Base-by-base conservation (phyloP, 2,329 filamentous ascomycete genomes). In the Trichoderma sp. region DNA sequence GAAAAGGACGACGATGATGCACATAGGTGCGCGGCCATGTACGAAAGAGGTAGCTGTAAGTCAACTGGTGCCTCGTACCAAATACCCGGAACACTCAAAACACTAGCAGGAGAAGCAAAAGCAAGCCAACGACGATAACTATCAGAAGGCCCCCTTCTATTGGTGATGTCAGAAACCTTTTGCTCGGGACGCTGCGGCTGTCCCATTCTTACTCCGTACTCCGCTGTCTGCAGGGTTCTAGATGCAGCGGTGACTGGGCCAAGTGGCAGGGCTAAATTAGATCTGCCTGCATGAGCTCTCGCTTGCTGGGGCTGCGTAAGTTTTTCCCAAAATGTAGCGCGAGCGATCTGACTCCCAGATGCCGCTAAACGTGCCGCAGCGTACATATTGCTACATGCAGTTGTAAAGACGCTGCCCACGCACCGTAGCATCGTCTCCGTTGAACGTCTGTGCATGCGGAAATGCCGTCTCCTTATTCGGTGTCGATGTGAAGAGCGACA, bases 211-310 rank as follows among this genome's bases (percentile, higher is more conserved):
- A 64, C 60, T 64, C 60, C 60, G 60, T 64, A 64, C 49, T 64
- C 60, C 61, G 49, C 39, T 43, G 39, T n/a, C 39, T 43, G 39
- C 72, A 78, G 75, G n/a, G 79, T 80, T 2, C 84, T 84, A 0
- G 86, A 89, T 66, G 79, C 88, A 3, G 80, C 88, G 24, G 74
- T 88, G 4, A 79, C 83, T 0, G 86, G 87, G 0, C 86, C 86
- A 8, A 89, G 89, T 75, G 86, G 82, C 70, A 86, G 85, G 4
- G 79, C 78, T 24, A 88, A 88, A 71, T 74, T 85, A 0, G 86
- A 86, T 0, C 79, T 84, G 0, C 87, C 87, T 72, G 78, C 86
- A 1, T 86, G 82, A 77, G 86, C 84, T 0, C 72, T 85, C 1
- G 83, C 82, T 85, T 5, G 78, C 83, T 11, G 85, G 84, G 7